Percentiles rank a stretch among this genome's conserved stretches.
Evolutionary conservation across 2,329 filamentous ascomycete species (phyloP).

Genomic region (Alternaria atra): DNA sequence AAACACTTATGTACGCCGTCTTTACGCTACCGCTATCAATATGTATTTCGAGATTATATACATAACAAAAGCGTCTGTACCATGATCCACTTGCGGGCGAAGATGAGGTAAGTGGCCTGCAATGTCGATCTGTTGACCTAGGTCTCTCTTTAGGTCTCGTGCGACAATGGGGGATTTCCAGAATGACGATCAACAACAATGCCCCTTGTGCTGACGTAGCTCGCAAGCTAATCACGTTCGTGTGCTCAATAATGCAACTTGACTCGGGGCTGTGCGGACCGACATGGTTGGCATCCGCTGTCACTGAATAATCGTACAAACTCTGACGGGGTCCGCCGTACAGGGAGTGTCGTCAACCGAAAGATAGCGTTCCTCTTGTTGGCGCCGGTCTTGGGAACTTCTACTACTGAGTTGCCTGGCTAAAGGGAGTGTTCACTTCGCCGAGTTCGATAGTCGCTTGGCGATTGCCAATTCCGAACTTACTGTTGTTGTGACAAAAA

Average conservation of each 20-base stretch:
- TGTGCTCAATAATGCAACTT: conserved; percentile 4
- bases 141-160: conserved; percentile 1
- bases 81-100: background rate
- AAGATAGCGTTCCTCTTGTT: background rate
- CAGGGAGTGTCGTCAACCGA: background rate
- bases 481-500: background rate
- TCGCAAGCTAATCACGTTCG: background rate
- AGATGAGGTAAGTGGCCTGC: conserved; percentile 4
- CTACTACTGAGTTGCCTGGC: background rate
- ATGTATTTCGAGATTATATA: background rate
- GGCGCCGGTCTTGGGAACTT: background rate
- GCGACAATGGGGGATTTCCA: conserved; percentile 1
- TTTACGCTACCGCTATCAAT: background rate
- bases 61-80: conserved; percentile 3
- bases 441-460: conserved; percentile 1
- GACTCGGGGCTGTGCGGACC: background rate
- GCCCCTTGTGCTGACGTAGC: background rate
- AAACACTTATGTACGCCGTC: conserved; percentile 2
- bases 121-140: conserved; percentile 12
- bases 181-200: conserved; percentile 4
- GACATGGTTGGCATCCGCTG: conserved; percentile 1
- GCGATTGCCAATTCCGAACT: background rate
- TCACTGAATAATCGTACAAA: conserved; percentile 2
- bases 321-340: background rate
- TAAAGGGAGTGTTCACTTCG: background rate